Conservation (phyloP, 2,329 filamentous ascomycete species). For the Escovopsis weberi region DNA sequence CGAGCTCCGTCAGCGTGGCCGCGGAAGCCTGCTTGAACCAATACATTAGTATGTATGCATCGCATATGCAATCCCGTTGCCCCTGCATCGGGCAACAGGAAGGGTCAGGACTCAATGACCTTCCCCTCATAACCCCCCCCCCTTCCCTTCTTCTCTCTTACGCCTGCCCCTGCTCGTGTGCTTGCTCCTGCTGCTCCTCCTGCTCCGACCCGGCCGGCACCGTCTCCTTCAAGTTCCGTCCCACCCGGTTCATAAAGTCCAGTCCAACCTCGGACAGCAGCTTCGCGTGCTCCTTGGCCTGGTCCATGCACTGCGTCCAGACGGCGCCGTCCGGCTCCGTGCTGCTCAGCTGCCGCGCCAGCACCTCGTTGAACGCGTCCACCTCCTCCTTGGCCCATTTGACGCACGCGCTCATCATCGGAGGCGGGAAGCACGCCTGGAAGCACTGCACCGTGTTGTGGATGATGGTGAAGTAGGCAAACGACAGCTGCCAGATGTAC, state of each 20-base stretch:
- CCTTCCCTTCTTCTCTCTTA: conserved; percentile 8
- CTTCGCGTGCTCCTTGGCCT: conserved; percentile 65
- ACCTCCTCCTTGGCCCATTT: conserved; percentile 97
- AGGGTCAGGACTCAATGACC: too few relatives aligned
- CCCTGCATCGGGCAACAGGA: too few relatives aligned
- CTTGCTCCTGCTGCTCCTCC: not conserved
- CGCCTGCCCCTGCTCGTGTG: conserved; percentile 15
- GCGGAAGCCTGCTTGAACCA: too few relatives aligned
- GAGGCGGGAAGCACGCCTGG: conserved; percentile 69
- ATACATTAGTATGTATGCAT: too few relatives aligned
- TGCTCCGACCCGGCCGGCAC: conserved; percentile 8
- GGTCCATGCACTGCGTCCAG: conserved; percentile 72
- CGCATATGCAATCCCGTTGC: too few relatives aligned
- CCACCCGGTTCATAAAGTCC: conserved; percentile 76
- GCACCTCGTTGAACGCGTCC: conserved; percentile 73
- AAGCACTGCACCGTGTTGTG: conserved; percentile 86
- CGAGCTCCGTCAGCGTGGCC: too few relatives aligned
- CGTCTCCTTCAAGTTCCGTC: conserved; percentile 31
- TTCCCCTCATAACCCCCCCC: not conserved
- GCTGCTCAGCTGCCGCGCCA: conserved; percentile 75
- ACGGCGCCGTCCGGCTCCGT: conserved; percentile 61
- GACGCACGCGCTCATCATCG: conserved; percentile 86
- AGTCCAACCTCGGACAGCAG: conserved; percentile 75
- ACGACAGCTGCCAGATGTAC: conserved; percentile 91
- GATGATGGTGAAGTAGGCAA: conserved; percentile 89